Base-by-base conservation (phyloP, 2,329 filamentous ascomycete genomes). In the Ustulina deusta region DNA sequence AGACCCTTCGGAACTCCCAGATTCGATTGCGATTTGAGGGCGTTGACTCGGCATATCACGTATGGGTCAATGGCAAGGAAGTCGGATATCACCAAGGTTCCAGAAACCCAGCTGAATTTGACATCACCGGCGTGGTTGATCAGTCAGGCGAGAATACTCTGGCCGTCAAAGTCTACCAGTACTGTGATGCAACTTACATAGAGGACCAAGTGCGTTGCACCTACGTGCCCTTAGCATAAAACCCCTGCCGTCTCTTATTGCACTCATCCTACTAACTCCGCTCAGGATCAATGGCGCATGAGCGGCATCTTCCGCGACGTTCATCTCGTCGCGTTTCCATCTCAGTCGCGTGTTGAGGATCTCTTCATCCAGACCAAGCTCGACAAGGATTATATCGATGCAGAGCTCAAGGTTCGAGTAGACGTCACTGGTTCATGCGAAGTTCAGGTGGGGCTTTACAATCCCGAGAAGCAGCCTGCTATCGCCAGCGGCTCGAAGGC, bases 81-180 rank as follows among this genome's bases (percentile, higher is more conserved):
- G 80, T 90, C 22, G 89, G 88, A 6, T 91, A 90, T 73, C 85
- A 84, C 44, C 88, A 90, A 75, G 88, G 88, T 5, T 85, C 84
- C 20, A 80, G 88, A 34, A 90, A 90, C 72, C 85, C 88, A 1
- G 82, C 85, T 3, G 89, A 91, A 70, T 90, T 90, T 71, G 88
- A 90, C 68, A 79, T 91, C 42, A 87, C 86, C 0, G 68, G 74
- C 0, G 73, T 82, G n/a, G 76, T 89, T 7, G 76, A 75, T 22
- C 58, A 70, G 57, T 62, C 74, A 0, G 77, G 77, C 6, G 78
- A 81, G 62, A 89, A 89, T 70, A 82, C 79, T 3, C 71, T 90
- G 4, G 82, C 83, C 3, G 86, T 90, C 2, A 81, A 83, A 29
- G 87, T 90, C 0, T 90, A 90, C 65, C 86, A 90, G 72, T 89